phyloP scores from a whole-genome alignment of 2,329 filamentous ascomycete genomes.

The Tolypocladium tundrense region DNA sequence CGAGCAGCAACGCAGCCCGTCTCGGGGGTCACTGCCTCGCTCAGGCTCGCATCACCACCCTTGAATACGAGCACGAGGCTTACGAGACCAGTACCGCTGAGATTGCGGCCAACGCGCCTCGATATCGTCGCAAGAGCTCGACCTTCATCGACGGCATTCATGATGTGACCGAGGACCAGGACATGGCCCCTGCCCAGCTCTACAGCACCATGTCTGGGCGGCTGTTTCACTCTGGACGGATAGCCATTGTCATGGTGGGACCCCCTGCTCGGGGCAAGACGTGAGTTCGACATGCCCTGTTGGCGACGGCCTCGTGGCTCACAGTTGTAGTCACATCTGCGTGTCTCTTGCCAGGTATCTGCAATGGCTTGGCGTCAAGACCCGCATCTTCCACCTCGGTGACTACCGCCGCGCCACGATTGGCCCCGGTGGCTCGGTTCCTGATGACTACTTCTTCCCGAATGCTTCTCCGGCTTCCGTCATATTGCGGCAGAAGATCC shows the following conservation, averaged over 20 bases:
- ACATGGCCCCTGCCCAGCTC: conserved; percentile 88
- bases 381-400: conserved; percentile 91
- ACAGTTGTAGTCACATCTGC: conserved; percentile 65
- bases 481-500: conserved; percentile 90
- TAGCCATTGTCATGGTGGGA: conserved; percentile 94
- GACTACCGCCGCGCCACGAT: conserved; percentile 92
- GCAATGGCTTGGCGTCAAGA: conserved; percentile 96
- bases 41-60: neutral
- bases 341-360: conserved; percentile 92
- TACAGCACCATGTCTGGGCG: conserved; percentile 98
- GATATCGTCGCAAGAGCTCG: conserved; percentile 84
- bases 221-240: conserved; percentile 92
- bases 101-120: conserved; percentile 80
- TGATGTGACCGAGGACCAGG: conserved; percentile 69
- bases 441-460: conserved; percentile 95
- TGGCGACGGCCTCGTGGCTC: neutral
- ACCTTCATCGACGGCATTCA: conserved; percentile 97
- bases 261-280: conserved; percentile 94
- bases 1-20: neutral
- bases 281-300: conserved; percentile 33
- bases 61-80: neutral
- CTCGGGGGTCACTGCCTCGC: neutral
- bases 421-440: conserved; percentile 71
- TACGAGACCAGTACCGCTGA: conserved; percentile 61
- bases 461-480: conserved; percentile 88